These are phyloP conservation scores for Trichodelitschia bisporula DNA, from an alignment of 495 filamentous ascomycete species.

Conservation along the genomic window DNA sequence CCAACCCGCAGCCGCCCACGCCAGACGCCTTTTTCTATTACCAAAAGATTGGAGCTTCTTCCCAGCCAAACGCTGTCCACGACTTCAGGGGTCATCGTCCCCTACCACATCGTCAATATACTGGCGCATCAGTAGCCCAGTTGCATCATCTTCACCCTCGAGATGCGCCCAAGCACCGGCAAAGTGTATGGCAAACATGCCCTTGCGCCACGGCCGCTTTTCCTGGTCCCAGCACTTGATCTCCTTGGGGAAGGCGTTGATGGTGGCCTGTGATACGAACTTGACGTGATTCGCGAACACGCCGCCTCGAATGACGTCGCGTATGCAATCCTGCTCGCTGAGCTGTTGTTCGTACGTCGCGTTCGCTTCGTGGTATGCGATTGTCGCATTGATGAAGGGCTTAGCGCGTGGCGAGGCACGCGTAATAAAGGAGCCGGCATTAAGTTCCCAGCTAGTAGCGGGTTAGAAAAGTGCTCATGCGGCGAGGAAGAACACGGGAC, in stretches of 20 bases:
- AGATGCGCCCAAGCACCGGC: slow-evolving; percentile 16
- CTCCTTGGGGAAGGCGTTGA: slow-evolving; percentile 14
- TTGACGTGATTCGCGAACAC: slow-evolving; percentile 1
- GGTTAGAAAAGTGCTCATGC: background rate
- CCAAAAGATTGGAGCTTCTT: no score
- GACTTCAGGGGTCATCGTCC: no score
- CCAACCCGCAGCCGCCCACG: no score
- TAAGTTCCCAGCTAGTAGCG: slow-evolving; percentile 11
- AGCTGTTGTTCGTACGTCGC: slow-evolving; percentile 2
- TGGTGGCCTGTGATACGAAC: slow-evolving; percentile 10
- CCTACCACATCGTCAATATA: no score
- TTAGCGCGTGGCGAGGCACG: slow-evolving; percentile 8
- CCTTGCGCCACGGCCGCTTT: slow-evolving; percentile 7
- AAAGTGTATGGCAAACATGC: slow-evolving; percentile 13
- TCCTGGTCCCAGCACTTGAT: slow-evolving; percentile 12
- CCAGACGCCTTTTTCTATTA: no score
- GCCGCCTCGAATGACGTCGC: slow-evolving; percentile 2
- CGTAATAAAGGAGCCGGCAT: slow-evolving; percentile 13
- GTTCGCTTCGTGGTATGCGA: slow-evolving; percentile 4
- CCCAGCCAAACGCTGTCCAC: no score
- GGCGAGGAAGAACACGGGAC: no score
- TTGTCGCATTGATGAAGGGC: slow-evolving; percentile 6
- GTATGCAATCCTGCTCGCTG: slow-evolving; percentile 14
- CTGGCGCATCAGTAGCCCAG: slow-evolving; percentile 9
- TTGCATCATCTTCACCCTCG: slow-evolving; percentile 11